Percentiles rank a stretch among this genome's conserved stretches.
Evolutionary conservation across 1,139 yeast species (phyloP).

Genomic region (Pichia sp.): DNA sequence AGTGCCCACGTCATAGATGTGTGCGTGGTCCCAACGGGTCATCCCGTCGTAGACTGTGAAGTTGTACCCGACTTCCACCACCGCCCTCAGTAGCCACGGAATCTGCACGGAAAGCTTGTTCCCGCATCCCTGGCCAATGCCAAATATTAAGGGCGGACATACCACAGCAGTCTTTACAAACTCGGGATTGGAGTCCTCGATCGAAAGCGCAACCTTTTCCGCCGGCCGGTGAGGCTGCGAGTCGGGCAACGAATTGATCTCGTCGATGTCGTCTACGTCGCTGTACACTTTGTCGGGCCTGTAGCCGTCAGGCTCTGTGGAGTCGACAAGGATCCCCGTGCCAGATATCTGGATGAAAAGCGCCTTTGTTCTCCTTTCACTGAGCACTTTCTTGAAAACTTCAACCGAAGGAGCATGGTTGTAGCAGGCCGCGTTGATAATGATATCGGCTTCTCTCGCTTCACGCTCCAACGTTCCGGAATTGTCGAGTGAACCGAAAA

Average conservation of each 20-base stretch:
- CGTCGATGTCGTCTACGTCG: slow-evolving; percentile 7
- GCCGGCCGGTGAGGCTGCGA: slow-evolving; percentile 3
- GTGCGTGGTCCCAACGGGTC: slow-evolving; percentile 3
- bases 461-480: not conserved
- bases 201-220: slow-evolving; percentile 4
- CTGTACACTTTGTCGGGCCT: slow-evolving; percentile 1
- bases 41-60: slow-evolving; percentile 5
- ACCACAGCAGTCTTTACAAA: slow-evolving; percentile 4
- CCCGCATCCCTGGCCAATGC: slow-evolving; percentile 5
- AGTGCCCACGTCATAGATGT: slow-evolving; percentile 5
- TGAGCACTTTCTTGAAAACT: slow-evolving; percentile 1
- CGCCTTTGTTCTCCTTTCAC: not conserved
- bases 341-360: slow-evolving; percentile 6
- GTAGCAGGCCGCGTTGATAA: slow-evolving; percentile 5
- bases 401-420: slow-evolving; percentile 1
- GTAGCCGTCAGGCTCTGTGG: not conserved
- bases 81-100: not conserved
- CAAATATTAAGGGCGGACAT: slow-evolving; percentile 7
- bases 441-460: not conserved
- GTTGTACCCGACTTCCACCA: not conserved
- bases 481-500: slow-evolving; percentile 1
- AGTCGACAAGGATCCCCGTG: not conserved
- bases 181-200: not conserved
- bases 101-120: slow-evolving; percentile 8
- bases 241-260: slow-evolving; percentile 2